Percentiles rank a stretch among this genome's conserved stretches.
phyloP scores from a whole-genome alignment of 148 eudicot species.

The Nepenthes gracilis region DNA sequence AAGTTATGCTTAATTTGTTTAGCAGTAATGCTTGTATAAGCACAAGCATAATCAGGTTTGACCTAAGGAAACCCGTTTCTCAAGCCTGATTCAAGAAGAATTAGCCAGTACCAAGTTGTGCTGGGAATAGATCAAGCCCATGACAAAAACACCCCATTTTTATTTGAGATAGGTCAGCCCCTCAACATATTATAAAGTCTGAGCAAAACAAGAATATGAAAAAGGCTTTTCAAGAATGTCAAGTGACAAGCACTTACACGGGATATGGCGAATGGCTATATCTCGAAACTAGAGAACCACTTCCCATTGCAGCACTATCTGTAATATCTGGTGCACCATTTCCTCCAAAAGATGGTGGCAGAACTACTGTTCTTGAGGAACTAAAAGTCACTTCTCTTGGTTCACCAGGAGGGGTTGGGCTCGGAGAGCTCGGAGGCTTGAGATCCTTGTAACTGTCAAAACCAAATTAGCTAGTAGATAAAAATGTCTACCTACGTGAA shows the following conservation, averaged over 20 bases:
- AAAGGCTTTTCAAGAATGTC: not conserved
- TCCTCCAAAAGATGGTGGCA: slow-evolving; percentile 5
- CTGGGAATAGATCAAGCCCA: no score
- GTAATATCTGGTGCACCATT: slow-evolving; percentile 21
- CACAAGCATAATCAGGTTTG: no score
- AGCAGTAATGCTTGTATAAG: no score
- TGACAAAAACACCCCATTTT: no score
- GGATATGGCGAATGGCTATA: slow-evolving; percentile 42
- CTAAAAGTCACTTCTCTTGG: slow-evolving; percentile 12
- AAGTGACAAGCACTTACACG: slow-evolving; percentile 19
- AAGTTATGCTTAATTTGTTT: no score
- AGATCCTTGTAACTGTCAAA: slow-evolving; percentile 47
- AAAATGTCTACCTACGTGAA: not conserved
- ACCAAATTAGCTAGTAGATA: not conserved
- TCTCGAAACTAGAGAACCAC: slow-evolving; percentile 14
- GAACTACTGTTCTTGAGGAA: slow-evolving; percentile 10
- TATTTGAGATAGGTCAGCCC: no score
- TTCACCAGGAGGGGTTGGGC: slow-evolving; percentile 37
- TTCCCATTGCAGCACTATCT: slow-evolving; percentile 8
- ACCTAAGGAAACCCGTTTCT: no score
- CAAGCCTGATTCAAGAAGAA: no score
- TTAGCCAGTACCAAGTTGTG: no score
- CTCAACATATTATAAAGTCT: no score
- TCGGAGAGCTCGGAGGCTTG: slow-evolving; percentile 62
- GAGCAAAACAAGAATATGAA: no score